Conservation (phyloP, 768 basidiomycete genomes). For the Lentinus brumalis region DNA sequence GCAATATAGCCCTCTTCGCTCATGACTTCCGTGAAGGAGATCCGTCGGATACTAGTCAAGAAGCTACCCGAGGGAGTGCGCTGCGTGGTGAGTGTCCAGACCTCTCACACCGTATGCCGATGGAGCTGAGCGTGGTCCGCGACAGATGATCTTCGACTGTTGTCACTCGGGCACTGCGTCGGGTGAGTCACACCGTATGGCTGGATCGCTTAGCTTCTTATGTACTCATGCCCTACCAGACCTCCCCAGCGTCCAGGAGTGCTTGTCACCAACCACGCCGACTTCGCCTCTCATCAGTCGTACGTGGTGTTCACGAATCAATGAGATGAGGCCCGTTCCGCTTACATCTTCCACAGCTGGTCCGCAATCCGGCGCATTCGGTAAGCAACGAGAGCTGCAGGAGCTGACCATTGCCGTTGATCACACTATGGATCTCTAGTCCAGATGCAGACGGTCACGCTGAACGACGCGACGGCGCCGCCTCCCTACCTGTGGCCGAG, state of each 20-base stretch:
- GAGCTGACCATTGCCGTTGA: background rate
- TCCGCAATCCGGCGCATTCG: background rate
- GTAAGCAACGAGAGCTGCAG: background rate
- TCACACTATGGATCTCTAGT: background rate
- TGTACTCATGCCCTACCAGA: too few species aligned
- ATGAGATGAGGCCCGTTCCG: background rate
- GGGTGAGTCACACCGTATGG: conserved; percentile 8
- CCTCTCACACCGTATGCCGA: too few species aligned
- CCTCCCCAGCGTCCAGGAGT: background rate
- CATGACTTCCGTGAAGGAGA: conserved; percentile 11
- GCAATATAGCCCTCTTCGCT: background rate
- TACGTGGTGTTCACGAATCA: background rate
- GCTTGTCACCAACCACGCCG: background rate
- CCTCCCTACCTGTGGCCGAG: background rate
- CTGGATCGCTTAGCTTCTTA: too few species aligned
- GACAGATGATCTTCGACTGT: conserved; percentile 32
- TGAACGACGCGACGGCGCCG: background rate
- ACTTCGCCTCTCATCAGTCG: background rate
- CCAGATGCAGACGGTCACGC: background rate
- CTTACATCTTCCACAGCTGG: background rate
- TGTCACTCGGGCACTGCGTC: conserved; percentile 26
- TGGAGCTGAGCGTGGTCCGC: too few species aligned
- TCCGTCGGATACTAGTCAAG: conserved; percentile 27
- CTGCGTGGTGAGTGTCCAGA: conserved; percentile 19
- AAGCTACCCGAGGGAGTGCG: conserved; percentile 23